A percentile compares a stretch with the other conserved stretches of the same genome.
These are phyloP conservation scores for Obba rivulosa DNA, from an alignment of 768 basidiomycete genomes.

Conservation along the genomic window DNA sequence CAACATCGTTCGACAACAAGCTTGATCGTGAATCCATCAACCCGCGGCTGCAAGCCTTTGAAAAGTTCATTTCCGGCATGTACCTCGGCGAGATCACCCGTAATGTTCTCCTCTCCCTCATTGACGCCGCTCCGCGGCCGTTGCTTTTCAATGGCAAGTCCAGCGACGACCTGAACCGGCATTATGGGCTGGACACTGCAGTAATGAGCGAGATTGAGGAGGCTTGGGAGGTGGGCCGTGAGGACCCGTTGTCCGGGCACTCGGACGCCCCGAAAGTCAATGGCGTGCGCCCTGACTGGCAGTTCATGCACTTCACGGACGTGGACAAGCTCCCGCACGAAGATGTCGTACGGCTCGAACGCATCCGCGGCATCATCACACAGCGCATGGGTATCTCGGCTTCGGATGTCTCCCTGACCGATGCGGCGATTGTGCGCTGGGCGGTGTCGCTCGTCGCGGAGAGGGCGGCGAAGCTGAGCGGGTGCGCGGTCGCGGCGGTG, in stretches of 20 bases:
- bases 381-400: slow-evolving; percentile 55
- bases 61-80: slow-evolving; percentile 99
- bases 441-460: slow-evolving; percentile 71
- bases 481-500: slow-evolving; percentile 81
- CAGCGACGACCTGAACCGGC: slow-evolving; percentile 68
- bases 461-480: slow-evolving; percentile 80
- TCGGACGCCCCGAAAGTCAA: slow-evolving; percentile 8
- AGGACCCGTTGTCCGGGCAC: slow-evolving; percentile 1
- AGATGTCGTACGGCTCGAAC: slow-evolving; percentile 37
- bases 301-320: slow-evolving; percentile 19
- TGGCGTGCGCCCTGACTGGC: slow-evolving; percentile 10
- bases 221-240: slow-evolving; percentile 48
- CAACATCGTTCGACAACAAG: slow-evolving; percentile 86
- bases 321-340: slow-evolving; percentile 15
- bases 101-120: slow-evolving; percentile 74
- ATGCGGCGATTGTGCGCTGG: slow-evolving; percentile 73
- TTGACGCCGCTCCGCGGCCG: slow-evolving; percentile 68
- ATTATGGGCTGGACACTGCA: slow-evolving; percentile 95
- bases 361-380: slow-evolving; percentile 56
- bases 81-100: slow-evolving; percentile 95
- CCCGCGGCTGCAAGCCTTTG: slow-evolving; percentile 87
- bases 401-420: slow-evolving; percentile 41
- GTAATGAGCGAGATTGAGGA: slow-evolving; percentile 80
- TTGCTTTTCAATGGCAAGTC: slow-evolving; percentile 80
- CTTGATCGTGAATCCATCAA: slow-evolving; percentile 95